Conservation (phyloP, 352 stramenopile genomes). For the Globisporangium sylvaticum region DNA sequence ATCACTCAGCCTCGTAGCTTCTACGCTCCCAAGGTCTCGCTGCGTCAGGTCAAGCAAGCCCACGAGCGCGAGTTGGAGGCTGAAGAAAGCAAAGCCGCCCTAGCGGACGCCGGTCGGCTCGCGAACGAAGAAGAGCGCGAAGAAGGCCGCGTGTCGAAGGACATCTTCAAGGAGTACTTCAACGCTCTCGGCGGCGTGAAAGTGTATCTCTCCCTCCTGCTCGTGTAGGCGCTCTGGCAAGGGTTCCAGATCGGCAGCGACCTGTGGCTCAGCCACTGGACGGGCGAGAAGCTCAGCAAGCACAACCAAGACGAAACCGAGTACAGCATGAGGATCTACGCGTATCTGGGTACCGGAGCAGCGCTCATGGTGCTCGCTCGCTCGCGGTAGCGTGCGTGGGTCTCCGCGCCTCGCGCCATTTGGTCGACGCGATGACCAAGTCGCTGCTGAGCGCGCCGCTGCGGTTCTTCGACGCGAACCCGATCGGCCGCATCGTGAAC, state of each 20-base stretch:
- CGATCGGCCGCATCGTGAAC: too few species aligned
- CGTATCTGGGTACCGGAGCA: too few species aligned
- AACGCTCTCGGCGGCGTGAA: conserved; percentile 31
- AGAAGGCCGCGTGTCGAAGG: conserved; percentile 30
- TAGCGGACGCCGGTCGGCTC: conserved; percentile 13
- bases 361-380: too few species aligned
- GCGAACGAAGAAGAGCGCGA: conserved; percentile 37
- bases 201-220: conserved; percentile 5
- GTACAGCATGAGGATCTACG: background rate
- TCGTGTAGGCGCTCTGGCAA: conserved; percentile 65
- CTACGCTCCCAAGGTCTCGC: background rate
- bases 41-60: background rate
- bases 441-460: too few species aligned
- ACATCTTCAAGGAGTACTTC: conserved; percentile 38
- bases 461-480: too few species aligned
- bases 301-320: background rate
- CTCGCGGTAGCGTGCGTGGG: too few species aligned
- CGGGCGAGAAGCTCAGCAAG: conserved; percentile 9
- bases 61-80: background rate
- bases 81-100: background rate
- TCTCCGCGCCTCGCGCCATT: too few species aligned
- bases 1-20: background rate
- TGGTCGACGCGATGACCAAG: too few species aligned
- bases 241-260: conserved; percentile 67
- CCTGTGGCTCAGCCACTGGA: conserved; percentile 91